These are phyloP conservation scores for Pestalotiopsis sp. DNA, from an alignment of 2,329 filamentous ascomycete species.

Conservation along the genomic window DNA sequence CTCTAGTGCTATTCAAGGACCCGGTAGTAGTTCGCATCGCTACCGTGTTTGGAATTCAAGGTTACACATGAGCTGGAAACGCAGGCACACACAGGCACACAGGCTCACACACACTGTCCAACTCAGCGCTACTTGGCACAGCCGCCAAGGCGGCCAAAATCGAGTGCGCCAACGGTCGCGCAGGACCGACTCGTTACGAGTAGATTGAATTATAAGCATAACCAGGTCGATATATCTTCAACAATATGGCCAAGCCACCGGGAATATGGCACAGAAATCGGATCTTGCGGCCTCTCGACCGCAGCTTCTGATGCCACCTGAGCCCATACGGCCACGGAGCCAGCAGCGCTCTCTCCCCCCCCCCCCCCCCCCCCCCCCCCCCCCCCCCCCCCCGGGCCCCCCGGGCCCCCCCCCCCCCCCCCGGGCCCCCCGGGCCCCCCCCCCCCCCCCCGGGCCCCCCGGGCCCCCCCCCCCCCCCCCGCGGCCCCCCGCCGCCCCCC, in stretches of 20 bases:
- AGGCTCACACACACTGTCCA: too few species aligned
- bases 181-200: background rate
- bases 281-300: background rate
- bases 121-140: background rate
- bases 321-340: background rate
- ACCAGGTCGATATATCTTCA: background rate
- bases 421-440: too few species aligned
- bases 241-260: background rate
- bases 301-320: background rate
- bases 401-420: too few species aligned
- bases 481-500: too few species aligned
- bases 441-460: too few species aligned
- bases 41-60: background rate
- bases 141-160: slow-evolving; percentile 3
- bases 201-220: background rate
- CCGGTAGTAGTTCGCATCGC: background rate
- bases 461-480: too few species aligned
- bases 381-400: too few species aligned
- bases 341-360: too few species aligned
- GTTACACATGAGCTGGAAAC: too few species aligned
- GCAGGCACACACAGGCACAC: background rate
- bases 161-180: slow-evolving; percentile 2
- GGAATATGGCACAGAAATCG: background rate
- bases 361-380: too few species aligned
- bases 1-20: background rate